These are phyloP conservation scores for Aspergillus leporis DNA, from an alignment of 495 filamentous ascomycete species.

Conservation along the genomic window DNA sequence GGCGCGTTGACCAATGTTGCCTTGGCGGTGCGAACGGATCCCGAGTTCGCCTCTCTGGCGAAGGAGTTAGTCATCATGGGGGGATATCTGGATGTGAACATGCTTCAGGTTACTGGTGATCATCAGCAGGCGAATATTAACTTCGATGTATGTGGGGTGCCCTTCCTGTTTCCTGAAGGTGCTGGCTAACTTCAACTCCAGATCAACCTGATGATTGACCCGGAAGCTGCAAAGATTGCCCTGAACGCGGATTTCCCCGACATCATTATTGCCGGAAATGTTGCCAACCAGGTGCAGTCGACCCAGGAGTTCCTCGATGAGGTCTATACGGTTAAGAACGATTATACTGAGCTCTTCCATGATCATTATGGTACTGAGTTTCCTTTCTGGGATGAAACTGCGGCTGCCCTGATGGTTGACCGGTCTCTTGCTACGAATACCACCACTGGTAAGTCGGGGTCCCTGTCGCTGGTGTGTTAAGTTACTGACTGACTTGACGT, in stretches of 20 bases:
- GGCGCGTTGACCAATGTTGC: constrained; percentile 46
- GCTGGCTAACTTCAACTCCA: constrained; percentile 2
- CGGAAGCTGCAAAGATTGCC: constrained; percentile 43
- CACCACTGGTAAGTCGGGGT: constrained; percentile 23
- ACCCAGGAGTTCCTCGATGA: constrained; percentile 29
- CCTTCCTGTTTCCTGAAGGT: neutral
- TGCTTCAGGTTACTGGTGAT: constrained; percentile 32
- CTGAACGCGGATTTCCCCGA: constrained; percentile 41
- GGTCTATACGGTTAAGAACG: constrained; percentile 25
- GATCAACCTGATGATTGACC: constrained; percentile 46
- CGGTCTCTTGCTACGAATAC: constrained; percentile 30
- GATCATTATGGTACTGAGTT: constrained; percentile 34
- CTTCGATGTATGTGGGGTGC: constrained; percentile 28
- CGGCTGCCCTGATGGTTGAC: constrained; percentile 38
- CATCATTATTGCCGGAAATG: constrained; percentile 41
- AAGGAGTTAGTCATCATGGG: constrained; percentile 26
- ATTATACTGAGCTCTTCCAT: constrained; percentile 33
- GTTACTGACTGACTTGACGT: neutral
- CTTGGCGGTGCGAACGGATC: constrained; percentile 39
- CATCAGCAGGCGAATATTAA: constrained; percentile 31
- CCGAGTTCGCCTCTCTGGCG: constrained; percentile 37
- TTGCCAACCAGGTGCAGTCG: constrained; percentile 38
- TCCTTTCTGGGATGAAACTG: constrained; percentile 46
- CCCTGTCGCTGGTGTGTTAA: neutral
- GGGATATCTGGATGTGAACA: constrained; percentile 41